Evolutionary conservation across 225 moss, liverwort and hornwort species (phyloP).

Genomic region (Marchantia paleacea): DNA sequence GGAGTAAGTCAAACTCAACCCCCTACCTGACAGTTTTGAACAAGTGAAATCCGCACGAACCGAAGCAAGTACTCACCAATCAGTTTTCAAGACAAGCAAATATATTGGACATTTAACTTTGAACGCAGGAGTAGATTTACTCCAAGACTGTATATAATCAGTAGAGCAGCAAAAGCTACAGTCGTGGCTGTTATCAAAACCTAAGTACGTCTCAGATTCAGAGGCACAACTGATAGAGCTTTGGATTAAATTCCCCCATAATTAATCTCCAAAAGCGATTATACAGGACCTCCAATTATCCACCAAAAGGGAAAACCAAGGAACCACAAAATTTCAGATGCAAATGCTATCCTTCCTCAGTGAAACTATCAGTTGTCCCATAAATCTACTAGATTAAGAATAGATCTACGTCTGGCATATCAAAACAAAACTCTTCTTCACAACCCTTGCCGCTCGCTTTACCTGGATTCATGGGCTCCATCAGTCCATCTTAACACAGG

Average conservation of each 20-base stretch:
- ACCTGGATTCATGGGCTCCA: conserved; percentile 17
- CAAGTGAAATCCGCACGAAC: too few species aligned
- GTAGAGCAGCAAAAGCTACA: conserved; percentile 2
- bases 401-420: conserved; percentile 12
- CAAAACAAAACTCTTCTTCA: conserved; percentile 24
- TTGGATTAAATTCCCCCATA: conserved; percentile 2
- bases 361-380: conserved; percentile 26
- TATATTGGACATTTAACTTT: too few species aligned
- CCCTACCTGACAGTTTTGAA: too few species aligned
- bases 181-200: neutral
- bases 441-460: conserved; percentile 13
- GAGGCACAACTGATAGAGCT: conserved; percentile 3
- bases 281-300: conserved; percentile 20
- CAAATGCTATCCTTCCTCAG: conserved; percentile 7
- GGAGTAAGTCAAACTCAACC: too few species aligned
- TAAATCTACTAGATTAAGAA: conserved; percentile 1
- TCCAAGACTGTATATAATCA: too few species aligned
- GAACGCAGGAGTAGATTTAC: too few species aligned
- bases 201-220: neutral
- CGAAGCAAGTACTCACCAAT: too few species aligned
- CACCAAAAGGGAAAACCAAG: conserved; percentile 17
- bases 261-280: neutral
- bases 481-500: conserved; percentile 14
- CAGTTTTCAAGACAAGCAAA: too few species aligned
- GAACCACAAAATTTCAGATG: conserved; percentile 24